Conservation (phyloP, 2,329 filamentous ascomycete species). For the Verticillium nubilum region DNA sequence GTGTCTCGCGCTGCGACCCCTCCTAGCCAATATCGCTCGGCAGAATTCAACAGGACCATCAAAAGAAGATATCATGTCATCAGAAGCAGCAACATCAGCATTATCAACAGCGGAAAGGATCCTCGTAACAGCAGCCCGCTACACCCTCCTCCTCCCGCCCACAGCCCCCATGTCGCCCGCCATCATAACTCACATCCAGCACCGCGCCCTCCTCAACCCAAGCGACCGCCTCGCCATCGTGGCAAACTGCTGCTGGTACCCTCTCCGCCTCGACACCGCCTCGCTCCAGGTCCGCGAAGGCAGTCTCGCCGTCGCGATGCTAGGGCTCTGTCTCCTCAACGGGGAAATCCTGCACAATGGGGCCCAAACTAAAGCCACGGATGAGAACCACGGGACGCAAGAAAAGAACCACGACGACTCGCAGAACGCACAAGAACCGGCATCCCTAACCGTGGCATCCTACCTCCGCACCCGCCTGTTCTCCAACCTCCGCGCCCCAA, state of each 20-base stretch:
- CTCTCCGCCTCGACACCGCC: neutral
- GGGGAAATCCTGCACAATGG: neutral
- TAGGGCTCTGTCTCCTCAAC: neutral
- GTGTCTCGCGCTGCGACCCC: neutral
- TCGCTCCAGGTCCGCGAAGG: neutral
- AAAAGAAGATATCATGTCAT: too few species aligned
- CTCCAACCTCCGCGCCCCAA: neutral
- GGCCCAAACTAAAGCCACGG: too few species aligned
- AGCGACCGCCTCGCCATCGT: neutral
- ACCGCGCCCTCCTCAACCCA: neutral
- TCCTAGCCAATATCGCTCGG: too few species aligned
- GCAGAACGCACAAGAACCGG: too few species aligned
- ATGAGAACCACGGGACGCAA: too few species aligned
- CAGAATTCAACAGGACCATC: too few species aligned
- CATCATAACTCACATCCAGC: neutral
- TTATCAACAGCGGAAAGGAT: too few species aligned
- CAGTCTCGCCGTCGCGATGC: neutral
- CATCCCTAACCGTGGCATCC: neutral
- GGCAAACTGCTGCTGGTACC: conserved; percentile 2
- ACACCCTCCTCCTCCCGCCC: neutral
- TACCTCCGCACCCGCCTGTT: neutral
- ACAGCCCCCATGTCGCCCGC: neutral
- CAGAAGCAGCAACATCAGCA: too few species aligned
- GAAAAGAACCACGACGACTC: too few species aligned
- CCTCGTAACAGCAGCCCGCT: neutral